Evolutionary conservation across 2,329 filamentous ascomycete species (phyloP).

Genomic region (Aspergillus candidus): DNA sequence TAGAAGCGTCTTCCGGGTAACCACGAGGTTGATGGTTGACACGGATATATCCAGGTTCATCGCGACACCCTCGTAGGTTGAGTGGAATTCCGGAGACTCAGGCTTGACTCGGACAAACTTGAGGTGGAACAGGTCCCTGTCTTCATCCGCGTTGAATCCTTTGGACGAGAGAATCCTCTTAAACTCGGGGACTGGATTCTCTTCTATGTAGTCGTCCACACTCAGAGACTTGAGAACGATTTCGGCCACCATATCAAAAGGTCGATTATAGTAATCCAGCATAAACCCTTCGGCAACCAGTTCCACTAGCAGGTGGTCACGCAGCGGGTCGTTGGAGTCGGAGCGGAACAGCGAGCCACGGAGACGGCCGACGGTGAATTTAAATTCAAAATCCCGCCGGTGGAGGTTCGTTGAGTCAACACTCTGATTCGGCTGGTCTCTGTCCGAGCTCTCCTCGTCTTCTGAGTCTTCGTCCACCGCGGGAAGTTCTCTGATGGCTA

Average conservation of each 20-base stretch:
- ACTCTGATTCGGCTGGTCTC: constrained; percentile 51
- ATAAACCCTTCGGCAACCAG: constrained; percentile 84
- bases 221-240: constrained; percentile 80
- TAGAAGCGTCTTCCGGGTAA: constrained; percentile 85
- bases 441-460: constrained; percentile 48
- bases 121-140: constrained; percentile 75
- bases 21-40: constrained; percentile 92
- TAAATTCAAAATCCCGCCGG: constrained; percentile 91
- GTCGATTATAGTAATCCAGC: constrained; percentile 78
- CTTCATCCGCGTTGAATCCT: constrained; percentile 59
- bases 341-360: constrained; percentile 88
- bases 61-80: constrained; percentile 85
- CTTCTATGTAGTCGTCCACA: constrained; percentile 89
- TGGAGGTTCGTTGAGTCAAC: constrained; percentile 61
- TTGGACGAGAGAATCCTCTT: constrained; percentile 97
- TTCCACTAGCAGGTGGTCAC: constrained; percentile 80
- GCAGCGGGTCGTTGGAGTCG: constrained; percentile 67
- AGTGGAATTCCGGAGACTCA: constrained; percentile 87
- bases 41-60: constrained; percentile 87
- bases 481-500: constrained; percentile 66
- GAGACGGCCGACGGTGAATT: constrained; percentile 89
- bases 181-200: constrained; percentile 81
- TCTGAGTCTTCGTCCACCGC: constrained; percentile 65
- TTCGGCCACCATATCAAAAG: constrained; percentile 89
- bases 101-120: constrained; percentile 87